Percentiles rank a stretch among this genome's conserved stretches.
These are phyloP conservation scores for Fusarium begoniae DNA, from an alignment of 2,329 filamentous ascomycete genomes.

Conservation along the genomic window DNA sequence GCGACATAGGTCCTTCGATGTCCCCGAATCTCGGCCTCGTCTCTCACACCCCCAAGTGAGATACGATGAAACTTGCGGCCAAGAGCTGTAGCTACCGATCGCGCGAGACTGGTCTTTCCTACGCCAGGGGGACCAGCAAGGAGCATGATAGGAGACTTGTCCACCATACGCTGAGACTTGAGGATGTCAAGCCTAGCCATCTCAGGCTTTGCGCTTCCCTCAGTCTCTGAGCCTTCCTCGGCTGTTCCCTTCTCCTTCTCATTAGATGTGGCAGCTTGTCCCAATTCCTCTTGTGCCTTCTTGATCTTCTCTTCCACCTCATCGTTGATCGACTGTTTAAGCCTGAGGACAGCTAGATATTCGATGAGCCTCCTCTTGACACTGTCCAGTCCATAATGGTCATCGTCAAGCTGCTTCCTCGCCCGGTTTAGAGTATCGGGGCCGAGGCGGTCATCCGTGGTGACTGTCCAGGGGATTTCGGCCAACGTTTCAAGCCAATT, in stretches of 20 bases:
- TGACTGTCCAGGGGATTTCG: conserved; percentile 90
- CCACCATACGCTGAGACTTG: conserved; percentile 83
- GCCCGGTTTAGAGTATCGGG: conserved; percentile 80
- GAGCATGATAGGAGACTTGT: conserved; percentile 95
- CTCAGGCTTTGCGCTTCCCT: conserved; percentile 48
- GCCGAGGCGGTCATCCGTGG: conserved; percentile 87
- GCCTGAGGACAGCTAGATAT: conserved; percentile 92
- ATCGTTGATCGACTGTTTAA: conserved; percentile 91
- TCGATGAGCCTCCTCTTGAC: conserved; percentile 97
- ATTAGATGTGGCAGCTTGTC: conserved; percentile 44
- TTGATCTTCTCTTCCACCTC: conserved; percentile 83
- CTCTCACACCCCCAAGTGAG: conserved; percentile 92
- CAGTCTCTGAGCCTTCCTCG: conserved; percentile 37
- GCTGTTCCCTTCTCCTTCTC: conserved; percentile 29
- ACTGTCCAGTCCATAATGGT: conserved; percentile 95
- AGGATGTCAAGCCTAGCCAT: conserved; percentile 76
- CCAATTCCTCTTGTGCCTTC: conserved; percentile 67
- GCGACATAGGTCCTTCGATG: conserved; percentile 96
- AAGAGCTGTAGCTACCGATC: conserved; percentile 89
- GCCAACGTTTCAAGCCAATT: conserved; percentile 94
- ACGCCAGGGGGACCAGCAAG: conserved; percentile 93
- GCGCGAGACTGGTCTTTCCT: conserved; percentile 94
- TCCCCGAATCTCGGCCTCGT: conserved; percentile 96
- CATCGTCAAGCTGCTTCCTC: conserved; percentile 89
- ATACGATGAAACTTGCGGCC: conserved; percentile 97